Conservation (phyloP, 371 early-diverging fungal genomes). For the Mortierella sp. region DNA sequence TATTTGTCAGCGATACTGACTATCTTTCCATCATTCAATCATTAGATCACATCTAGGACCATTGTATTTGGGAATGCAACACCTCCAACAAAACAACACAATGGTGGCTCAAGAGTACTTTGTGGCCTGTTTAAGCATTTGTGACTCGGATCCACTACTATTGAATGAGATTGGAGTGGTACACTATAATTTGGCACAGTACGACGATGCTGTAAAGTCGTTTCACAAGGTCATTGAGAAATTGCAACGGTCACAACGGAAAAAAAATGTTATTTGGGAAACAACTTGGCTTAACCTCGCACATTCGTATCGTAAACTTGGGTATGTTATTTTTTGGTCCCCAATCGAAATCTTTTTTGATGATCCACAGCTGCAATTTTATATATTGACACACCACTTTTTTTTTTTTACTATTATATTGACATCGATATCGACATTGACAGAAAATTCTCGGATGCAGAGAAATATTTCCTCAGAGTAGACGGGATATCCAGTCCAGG, state of each 20-base stretch:
- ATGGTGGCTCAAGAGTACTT: slow-evolving; percentile 71
- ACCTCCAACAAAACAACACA: slow-evolving; percentile 69
- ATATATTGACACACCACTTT: background rate
- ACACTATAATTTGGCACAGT: slow-evolving; percentile 67
- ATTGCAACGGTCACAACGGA: slow-evolving; percentile 61
- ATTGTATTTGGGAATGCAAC: slow-evolving; percentile 83
- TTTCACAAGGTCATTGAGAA: slow-evolving; percentile 66
- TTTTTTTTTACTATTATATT: background rate
- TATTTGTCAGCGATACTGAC: background rate
- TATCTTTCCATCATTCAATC: background rate
- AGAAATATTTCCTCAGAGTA: slow-evolving; percentile 65
- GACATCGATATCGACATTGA: background rate
- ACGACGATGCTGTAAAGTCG: slow-evolving; percentile 63
- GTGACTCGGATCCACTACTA: slow-evolving; percentile 72
- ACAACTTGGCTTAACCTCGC: slow-evolving; percentile 78
- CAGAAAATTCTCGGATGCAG: slow-evolving; percentile 66
- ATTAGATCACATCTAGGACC: slow-evolving; percentile 75
- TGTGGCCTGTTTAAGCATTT: slow-evolving; percentile 62
- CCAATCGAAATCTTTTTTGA: background rate
- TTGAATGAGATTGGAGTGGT: slow-evolving; percentile 79
- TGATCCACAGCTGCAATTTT: background rate
- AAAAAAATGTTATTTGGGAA: slow-evolving; percentile 66
- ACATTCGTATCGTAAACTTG: slow-evolving; percentile 72
- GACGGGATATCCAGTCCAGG: slow-evolving; percentile 55
- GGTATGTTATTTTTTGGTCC: slow-evolving; percentile 59